Percentiles rank a stretch among this genome's conserved stretches.
Conservation (phyloP, 257 asterid species). For the Lycium barbarum region DNA sequence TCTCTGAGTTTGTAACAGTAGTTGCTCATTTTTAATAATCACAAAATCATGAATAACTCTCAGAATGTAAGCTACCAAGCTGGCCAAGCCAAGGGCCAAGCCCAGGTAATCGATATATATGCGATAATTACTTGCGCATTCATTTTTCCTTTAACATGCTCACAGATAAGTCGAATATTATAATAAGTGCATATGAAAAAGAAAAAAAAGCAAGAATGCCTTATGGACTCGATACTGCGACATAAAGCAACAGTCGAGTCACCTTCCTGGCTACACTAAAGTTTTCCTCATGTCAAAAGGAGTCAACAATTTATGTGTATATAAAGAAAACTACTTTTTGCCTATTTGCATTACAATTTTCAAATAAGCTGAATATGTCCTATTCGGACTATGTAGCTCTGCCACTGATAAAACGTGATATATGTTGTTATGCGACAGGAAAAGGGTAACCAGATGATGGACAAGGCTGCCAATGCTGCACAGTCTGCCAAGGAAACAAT, state of each 20-base stretch:
- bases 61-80: conserved; percentile 43
- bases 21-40: background rate
- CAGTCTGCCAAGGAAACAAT: conserved; percentile 46
- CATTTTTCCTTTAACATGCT: background rate
- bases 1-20: background rate
- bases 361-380: background rate
- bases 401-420: background rate
- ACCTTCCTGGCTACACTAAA: background rate
- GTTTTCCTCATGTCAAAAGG: background rate
- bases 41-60: conserved; percentile 33
- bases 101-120: conserved; percentile 33
- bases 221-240: background rate
- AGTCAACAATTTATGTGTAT: background rate
- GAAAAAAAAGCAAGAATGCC: background rate
- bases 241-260: too few relatives aligned
- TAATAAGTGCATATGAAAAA: background rate
- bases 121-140: background rate
- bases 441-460: conserved; percentile 47
- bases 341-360: background rate
- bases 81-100: conserved; percentile 50
- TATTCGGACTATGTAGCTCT: background rate
- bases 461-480: conserved; percentile 43
- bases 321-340: background rate
- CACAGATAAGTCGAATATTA: background rate
- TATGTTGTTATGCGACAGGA: conserved; percentile 35